Conservation (phyloP, 1,139 yeast species). For the Hansenula lynferdii region DNA sequence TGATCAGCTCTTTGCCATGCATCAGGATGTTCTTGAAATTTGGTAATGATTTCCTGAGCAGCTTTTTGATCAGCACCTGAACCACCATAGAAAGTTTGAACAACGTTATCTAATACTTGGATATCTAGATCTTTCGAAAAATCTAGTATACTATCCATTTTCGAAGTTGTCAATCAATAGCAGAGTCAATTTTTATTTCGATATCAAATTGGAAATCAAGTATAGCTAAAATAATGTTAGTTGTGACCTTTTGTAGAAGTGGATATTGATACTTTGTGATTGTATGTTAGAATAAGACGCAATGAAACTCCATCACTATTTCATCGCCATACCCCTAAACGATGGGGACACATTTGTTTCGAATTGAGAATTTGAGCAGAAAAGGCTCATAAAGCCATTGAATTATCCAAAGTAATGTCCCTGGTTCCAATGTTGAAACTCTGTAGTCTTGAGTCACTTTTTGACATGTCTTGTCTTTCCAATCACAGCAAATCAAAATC, state of each 20-base stretch:
- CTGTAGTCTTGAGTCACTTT: no score
- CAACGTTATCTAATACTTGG: conserved; percentile 74
- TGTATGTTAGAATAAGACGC: not conserved
- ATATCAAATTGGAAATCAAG: no score
- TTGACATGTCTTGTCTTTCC: no score
- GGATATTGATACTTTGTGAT: not conserved
- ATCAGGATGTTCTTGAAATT: conserved; percentile 91
- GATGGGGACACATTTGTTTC: not conserved
- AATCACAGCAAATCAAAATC: no score
- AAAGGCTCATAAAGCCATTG: not conserved
- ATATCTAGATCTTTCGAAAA: conserved; percentile 83
- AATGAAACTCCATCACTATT: not conserved
- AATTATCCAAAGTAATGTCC: no score
- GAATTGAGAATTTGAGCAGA: not conserved
- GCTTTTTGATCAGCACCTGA: conserved; percentile 74
- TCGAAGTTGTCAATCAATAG: no score
- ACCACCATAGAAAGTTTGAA: conserved; percentile 81
- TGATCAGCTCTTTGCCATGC: conserved; percentile 95
- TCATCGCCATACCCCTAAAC: not conserved
- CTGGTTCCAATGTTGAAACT: no score
- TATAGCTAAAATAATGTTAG: no score
- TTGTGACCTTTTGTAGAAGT: no score
- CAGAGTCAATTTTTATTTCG: no score
- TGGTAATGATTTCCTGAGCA: conserved; percentile 81
- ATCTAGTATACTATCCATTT: conserved; percentile 86